A percentile compares a stretch with the other conserved stretches of the same genome.
Conservation (phyloP, 2,329 filamentous ascomycete genomes). For the Epichloe elymi region DNA sequence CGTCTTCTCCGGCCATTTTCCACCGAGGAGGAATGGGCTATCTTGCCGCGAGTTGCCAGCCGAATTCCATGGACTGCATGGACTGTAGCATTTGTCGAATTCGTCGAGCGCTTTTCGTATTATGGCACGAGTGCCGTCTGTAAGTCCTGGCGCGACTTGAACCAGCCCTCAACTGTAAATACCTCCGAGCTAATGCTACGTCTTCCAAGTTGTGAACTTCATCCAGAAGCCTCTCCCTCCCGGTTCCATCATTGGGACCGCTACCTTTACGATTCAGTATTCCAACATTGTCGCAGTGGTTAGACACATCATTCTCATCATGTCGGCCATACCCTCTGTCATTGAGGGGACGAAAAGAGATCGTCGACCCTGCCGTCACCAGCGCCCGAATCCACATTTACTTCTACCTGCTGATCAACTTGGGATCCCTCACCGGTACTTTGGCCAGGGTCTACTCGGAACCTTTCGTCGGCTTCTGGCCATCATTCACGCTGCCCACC, state of each 20-base stretch:
- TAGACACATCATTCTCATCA: constrained; percentile 53
- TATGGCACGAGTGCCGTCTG: no score
- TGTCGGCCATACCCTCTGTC: constrained; percentile 50
- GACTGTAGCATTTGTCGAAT: no score
- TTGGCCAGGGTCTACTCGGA: constrained; percentile 59
- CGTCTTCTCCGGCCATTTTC: constrained; percentile 6
- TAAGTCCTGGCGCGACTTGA: no score
- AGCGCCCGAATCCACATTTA: constrained; percentile 51
- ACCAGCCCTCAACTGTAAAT: no score
- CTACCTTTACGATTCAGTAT: constrained; percentile 42
- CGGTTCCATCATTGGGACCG: no score
- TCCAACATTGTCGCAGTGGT: constrained; percentile 49
- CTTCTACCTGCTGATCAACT: constrained; percentile 62
- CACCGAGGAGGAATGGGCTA: constrained; percentile 28
- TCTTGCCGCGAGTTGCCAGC: constrained; percentile 33
- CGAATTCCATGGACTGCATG: no score
- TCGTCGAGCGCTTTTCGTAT: no score
- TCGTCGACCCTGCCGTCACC: constrained; percentile 52
- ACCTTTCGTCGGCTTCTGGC: constrained; percentile 63
- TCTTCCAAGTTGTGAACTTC: no score
- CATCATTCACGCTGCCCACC: constrained; percentile 56
- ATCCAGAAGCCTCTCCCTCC: no score
- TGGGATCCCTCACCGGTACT: constrained; percentile 51
- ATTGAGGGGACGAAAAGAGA: constrained; percentile 48
- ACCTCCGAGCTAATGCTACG: no score